Evolutionary conservation across 148 eudicot genomes (phyloP), one percentile per base, ranked within the genome.

Genomic region (Rheum nobile): DNA sequence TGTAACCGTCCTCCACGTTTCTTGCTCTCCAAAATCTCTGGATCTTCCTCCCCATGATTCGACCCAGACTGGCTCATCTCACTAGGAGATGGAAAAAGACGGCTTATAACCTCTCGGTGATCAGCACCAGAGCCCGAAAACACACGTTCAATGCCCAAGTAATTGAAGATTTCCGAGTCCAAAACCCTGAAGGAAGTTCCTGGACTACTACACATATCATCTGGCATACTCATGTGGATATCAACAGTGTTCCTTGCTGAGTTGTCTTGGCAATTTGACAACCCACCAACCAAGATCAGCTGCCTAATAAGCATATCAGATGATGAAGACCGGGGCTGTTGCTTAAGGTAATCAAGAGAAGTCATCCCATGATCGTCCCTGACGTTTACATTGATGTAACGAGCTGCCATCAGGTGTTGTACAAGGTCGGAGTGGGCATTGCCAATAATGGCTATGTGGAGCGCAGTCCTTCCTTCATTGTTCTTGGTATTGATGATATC

Each of bases 271-370:
- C 83, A 86, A 75, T 84, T 80, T 52, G 90, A 88, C 48, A 91
- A 79, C 46, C 97, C 98, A 52, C 98, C 98, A 4, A 88, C 97
- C 19, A 92, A 91, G 74, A 94, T 85, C 79, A 94, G 50, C 75
- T 90, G 96, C 44, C 80, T 76, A 21, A 86, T 86, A 39, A 94
- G 81, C 63, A 82, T 74, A 24, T 94, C 96, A 0, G 96, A 94
- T 22, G 93, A 84, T 48, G 84, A 82, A 65, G 93, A 94, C 17
- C 42, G 83, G 17, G 97, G 97, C 50, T 80, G 89, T 77, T 87
- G 86, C 82, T 78, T 88, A 24, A 94, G 97, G 50, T 90, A 85
- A 75, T 94, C 97, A 42, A 94, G 98, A 1, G 98, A 93, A 54
- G 98, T 91, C 88, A 87, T 83, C 21, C 89, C 88, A 70, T 84